Evolutionary conservation across 345 rosid genomes (phyloP).

Genomic region (Linum usitatissimum): DNA sequence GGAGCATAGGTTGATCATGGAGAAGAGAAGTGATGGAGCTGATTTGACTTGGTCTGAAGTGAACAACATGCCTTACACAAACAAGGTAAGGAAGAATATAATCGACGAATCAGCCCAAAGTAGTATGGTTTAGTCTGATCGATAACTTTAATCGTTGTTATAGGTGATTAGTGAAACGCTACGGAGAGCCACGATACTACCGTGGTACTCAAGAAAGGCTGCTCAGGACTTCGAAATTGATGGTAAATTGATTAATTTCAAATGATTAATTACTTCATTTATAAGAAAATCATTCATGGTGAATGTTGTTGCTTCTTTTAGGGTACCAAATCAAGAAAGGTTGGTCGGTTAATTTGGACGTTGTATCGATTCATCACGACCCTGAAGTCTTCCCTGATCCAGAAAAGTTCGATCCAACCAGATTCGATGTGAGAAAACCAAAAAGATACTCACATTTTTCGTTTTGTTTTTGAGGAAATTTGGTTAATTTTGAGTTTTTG

Average conservation of each 20-base stretch:
- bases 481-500: neutral
- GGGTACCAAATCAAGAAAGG: constrained; percentile 46
- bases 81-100: constrained; percentile 24
- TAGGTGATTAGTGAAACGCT: constrained; percentile 52
- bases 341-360: constrained; percentile 61
- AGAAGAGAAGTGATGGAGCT: constrained; percentile 26
- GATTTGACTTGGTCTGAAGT: constrained; percentile 44
- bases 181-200: constrained; percentile 45
- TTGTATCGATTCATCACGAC: constrained; percentile 59
- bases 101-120: no score
- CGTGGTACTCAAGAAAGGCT: constrained; percentile 63
- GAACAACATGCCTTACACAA: constrained; percentile 49
- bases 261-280: neutral
- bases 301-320: constrained; percentile 9
- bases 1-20: constrained; percentile 35
- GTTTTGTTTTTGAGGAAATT: no score
- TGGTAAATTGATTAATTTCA: constrained; percentile 21
- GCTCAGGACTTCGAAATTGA: constrained; percentile 53
- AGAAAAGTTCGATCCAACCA: constrained; percentile 35
- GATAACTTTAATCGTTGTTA: no score
- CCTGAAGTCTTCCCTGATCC: constrained; percentile 38
- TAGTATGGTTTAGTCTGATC: no score
- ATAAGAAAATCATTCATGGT: neutral
- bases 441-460: no score
- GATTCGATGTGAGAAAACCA: constrained; percentile 37